A percentile compares a stretch with the other conserved stretches of the same genome.
phyloP scores from a whole-genome alignment of 2,329 filamentous ascomycete genomes.

The Penicillium oxalicum region DNA sequence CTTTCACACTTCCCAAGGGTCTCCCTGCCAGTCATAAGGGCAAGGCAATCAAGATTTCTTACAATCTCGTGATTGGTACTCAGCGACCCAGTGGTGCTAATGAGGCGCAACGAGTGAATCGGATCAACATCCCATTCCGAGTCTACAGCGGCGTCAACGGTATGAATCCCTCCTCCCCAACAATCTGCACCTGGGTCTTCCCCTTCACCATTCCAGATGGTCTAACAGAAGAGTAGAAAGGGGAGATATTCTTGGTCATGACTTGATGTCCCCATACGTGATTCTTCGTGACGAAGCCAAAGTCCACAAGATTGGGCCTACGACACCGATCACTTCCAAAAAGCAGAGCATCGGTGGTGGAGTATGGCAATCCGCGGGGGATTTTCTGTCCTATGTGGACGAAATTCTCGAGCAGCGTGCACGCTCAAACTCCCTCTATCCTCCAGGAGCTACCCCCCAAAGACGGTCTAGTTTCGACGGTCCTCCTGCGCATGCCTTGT shows the following conservation, averaged over 20 bases:
- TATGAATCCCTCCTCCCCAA: slow-evolving; percentile 19
- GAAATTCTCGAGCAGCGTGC: slow-evolving; percentile 58
- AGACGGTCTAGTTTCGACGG: slow-evolving; percentile 48
- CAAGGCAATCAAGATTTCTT: slow-evolving; percentile 88
- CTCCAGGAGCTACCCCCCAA: slow-evolving; percentile 69
- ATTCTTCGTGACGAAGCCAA: slow-evolving; percentile 76
- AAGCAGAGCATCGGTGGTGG: slow-evolving; percentile 32
- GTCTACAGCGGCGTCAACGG: slow-evolving; percentile 89
- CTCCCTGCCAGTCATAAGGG: slow-evolving; percentile 88
- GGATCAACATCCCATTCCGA: slow-evolving; percentile 88
- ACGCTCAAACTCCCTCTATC: slow-evolving; percentile 49
- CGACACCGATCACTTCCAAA: slow-evolving; percentile 33
- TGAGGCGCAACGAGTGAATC: slow-evolving; percentile 73
- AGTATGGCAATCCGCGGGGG: slow-evolving; percentile 48
- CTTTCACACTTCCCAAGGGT: slow-evolving; percentile 77
- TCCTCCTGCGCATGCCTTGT: slow-evolving; percentile 48
- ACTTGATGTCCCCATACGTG: slow-evolving; percentile 90
- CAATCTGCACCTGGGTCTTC: no score
- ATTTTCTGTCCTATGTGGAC: slow-evolving; percentile 72
- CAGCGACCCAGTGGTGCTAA: slow-evolving; percentile 73
- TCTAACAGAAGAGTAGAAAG: slow-evolving; percentile 44
- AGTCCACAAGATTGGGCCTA: slow-evolving; percentile 48
- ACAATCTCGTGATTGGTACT: slow-evolving; percentile 85
- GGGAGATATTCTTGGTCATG: slow-evolving; percentile 84
- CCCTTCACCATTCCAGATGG: background rate